These are phyloP conservation scores for Fusarium abutilonis DNA, from an alignment of 2,329 filamentous ascomycete species.

Conservation along the genomic window DNA sequence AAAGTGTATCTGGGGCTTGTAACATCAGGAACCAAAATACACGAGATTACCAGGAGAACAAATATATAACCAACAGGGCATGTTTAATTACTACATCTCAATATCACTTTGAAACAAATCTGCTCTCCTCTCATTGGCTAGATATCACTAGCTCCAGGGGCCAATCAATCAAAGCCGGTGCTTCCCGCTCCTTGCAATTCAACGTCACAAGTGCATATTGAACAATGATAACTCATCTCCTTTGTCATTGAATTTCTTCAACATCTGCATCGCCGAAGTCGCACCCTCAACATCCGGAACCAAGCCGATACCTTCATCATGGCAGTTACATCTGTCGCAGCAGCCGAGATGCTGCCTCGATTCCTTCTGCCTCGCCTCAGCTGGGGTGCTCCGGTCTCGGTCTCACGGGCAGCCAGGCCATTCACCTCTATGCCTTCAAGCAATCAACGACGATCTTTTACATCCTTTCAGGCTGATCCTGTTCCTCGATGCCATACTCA, in stretches of 20 bases:
- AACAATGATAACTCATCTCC: not conserved
- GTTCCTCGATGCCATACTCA: conserved; percentile 16
- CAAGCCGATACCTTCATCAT: conserved; percentile 34
- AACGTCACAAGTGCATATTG: conserved; percentile 35
- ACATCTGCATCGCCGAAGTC: conserved; percentile 23
- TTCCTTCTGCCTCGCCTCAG: conserved; percentile 67
- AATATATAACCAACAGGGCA: not conserved
- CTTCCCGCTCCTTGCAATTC: conserved; percentile 37
- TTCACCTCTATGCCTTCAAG: conserved; percentile 29
- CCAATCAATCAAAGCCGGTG: conserved; percentile 42
- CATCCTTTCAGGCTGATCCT: conserved; percentile 35
- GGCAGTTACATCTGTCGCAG: conserved; percentile 42
- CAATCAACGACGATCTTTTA: conserved; percentile 34
- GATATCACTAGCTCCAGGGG: conserved; percentile 31
- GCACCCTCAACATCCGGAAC: conserved; percentile 1
- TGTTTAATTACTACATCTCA: conserved; percentile 12
- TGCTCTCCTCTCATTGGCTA: conserved; percentile 26
- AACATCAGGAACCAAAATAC: too few species aligned
- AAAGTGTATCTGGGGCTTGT: too few species aligned
- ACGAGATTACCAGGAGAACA: too few species aligned
- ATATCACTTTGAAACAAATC: conserved; percentile 7
- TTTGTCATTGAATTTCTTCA: conserved; percentile 25
- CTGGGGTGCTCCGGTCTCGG: conserved; percentile 54
- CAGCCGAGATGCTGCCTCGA: conserved; percentile 58
- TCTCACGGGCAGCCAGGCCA: conserved; percentile 39